Conservation (phyloP, 176 grass and related monocot species). For the Carex myosuroides region DNA sequence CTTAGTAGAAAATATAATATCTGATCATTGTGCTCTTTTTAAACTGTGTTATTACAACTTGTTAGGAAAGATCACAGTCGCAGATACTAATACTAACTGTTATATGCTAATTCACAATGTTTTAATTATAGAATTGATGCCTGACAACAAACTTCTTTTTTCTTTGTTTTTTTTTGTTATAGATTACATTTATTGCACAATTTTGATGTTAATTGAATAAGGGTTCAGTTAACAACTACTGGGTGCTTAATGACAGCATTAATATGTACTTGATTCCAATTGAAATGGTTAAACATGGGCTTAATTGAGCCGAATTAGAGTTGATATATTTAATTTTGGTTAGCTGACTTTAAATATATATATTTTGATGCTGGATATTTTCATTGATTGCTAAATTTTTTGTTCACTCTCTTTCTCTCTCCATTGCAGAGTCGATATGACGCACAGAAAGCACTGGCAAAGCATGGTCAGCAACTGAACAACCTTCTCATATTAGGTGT, state of each 20-base stretch:
- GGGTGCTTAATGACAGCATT: neutral
- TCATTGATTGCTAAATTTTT: conserved; percentile 18
- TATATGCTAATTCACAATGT: neutral
- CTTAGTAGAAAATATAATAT: neutral
- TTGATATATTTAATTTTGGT: neutral
- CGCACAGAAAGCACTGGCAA: conserved; percentile 65
- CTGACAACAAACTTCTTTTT: neutral
- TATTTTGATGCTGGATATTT: neutral
- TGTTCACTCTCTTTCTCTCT: neutral
- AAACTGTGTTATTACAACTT: neutral
- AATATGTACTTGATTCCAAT: neutral
- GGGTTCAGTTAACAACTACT: neutral
- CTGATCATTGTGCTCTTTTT: neutral
- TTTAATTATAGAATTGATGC: neutral
- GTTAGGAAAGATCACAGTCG: neutral
- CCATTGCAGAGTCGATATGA: conserved; percentile 51
- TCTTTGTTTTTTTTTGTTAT: neutral
- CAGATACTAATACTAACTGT: neutral
- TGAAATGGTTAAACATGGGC: neutral
- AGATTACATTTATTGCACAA: neutral
- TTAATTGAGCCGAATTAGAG: neutral
- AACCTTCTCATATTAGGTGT: conserved; percentile 80
- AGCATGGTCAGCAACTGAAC: conserved; percentile 66
- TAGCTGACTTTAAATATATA: neutral
- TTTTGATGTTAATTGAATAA: neutral